phyloP scores from a whole-genome alignment of 805 yeast genomes.

The Candida boleticola region DNA sequence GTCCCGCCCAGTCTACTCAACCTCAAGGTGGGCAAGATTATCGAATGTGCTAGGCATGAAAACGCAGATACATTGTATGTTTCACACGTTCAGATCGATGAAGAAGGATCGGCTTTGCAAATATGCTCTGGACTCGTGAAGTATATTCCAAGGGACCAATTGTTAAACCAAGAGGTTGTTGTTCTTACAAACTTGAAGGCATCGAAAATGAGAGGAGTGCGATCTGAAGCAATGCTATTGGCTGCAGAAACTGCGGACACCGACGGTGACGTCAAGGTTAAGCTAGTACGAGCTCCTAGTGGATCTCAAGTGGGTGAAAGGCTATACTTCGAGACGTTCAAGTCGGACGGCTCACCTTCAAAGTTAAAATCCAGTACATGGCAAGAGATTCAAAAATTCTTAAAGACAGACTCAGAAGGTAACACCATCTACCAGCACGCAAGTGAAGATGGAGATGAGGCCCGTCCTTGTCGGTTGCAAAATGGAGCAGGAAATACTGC shows the following conservation, averaged over 20 bases:
- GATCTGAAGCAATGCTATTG: slow-evolving; percentile 63
- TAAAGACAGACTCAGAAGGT: slow-evolving; percentile 29
- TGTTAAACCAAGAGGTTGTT: slow-evolving; percentile 45
- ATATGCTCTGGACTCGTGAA: slow-evolving; percentile 63
- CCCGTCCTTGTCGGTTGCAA: slow-evolving; percentile 16
- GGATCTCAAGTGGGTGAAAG: slow-evolving; percentile 36
- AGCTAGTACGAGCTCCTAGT: slow-evolving; percentile 46
- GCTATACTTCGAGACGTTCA: slow-evolving; percentile 33
- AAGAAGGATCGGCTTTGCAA: slow-evolving; percentile 24
- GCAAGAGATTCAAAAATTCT: slow-evolving; percentile 25
- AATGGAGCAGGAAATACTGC: slow-evolving; percentile 5
- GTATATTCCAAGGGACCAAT: slow-evolving; percentile 34
- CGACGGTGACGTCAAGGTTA: slow-evolving; percentile 30
- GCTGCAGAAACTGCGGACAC: slow-evolving; percentile 45
- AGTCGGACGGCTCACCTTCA: slow-evolving; percentile 14
- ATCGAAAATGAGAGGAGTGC: slow-evolving; percentile 60
- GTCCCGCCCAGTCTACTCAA: slow-evolving; percentile 19
- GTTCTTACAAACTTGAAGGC: slow-evolving; percentile 59
- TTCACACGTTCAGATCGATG: slow-evolving; percentile 42
- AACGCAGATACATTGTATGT: slow-evolving; percentile 61
- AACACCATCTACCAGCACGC: slow-evolving; percentile 22
- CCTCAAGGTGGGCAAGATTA: slow-evolving; percentile 48
- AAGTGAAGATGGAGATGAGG: slow-evolving; percentile 10
- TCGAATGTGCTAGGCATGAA: slow-evolving; percentile 47
- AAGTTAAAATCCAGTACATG: slow-evolving; percentile 34